A percentile compares a stretch with the other conserved stretches of the same genome.
These are phyloP conservation scores for Fistulifera pelliculosa DNA, from an alignment of 108 stramenopile genomes.

Conservation along the genomic window DNA sequence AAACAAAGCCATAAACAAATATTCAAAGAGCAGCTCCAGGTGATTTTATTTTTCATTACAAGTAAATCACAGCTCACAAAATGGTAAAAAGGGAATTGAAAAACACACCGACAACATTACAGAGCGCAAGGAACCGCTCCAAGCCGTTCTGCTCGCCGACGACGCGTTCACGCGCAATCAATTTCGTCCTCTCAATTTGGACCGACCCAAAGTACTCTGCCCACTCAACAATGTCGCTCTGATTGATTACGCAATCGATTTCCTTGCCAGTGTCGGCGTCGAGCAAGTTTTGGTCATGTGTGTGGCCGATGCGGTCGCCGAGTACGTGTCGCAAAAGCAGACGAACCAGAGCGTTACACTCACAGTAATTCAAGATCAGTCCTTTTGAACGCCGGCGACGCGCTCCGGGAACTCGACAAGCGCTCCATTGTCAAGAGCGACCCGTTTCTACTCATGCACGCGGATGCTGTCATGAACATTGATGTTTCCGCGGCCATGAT, in stretches of 20 bases:
- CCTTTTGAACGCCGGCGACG: slow-evolving; percentile 88
- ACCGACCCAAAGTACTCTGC: slow-evolving; percentile 66
- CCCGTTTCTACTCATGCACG: slow-evolving; percentile 92
- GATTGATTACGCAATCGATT: slow-evolving; percentile 91
- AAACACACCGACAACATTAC: slow-evolving; percentile 26
- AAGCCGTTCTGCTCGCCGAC: slow-evolving; percentile 90
- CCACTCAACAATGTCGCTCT: slow-evolving; percentile 92
- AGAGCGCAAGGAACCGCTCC: slow-evolving; percentile 68
- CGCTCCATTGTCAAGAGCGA: slow-evolving; percentile 88
- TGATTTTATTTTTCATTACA: too few species aligned
- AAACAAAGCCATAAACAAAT: too few species aligned
- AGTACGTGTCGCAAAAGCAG: slow-evolving; percentile 30
- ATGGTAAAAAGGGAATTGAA: too few species aligned
- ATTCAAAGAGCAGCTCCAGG: too few species aligned
- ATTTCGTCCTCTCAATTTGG: slow-evolving; percentile 62
- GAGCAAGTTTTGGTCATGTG: slow-evolving; percentile 66
- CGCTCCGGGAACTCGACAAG: slow-evolving; percentile 90
- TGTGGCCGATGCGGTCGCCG: slow-evolving; percentile 55
- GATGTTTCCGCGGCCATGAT: slow-evolving; percentile 55
- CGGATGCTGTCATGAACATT: slow-evolving; percentile 91
- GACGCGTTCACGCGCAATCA: slow-evolving; percentile 46
- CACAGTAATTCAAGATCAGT: slow-evolving; percentile 46
- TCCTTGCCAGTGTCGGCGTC: slow-evolving; percentile 80
- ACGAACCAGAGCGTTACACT: slow-evolving; percentile 30
- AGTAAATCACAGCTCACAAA: too few species aligned